Evolutionary conservation across 257 asterid species (phyloP).

Genomic region (Plantago major): DNA sequence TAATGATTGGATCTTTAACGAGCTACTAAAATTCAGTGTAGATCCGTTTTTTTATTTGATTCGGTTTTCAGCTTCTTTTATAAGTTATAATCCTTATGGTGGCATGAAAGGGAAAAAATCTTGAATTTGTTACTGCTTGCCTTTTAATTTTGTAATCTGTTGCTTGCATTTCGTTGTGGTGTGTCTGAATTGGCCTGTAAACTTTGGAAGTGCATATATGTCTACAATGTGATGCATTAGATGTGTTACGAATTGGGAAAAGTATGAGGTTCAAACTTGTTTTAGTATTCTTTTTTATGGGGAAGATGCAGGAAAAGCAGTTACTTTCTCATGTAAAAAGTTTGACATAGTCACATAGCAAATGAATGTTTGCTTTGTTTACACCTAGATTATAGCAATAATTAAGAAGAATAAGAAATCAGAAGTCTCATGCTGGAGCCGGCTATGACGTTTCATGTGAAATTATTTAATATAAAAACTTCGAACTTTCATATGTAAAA

Average conservation of each 20-base stretch:
- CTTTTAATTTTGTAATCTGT: no score
- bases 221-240: background rate
- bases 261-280: constrained; percentile 10
- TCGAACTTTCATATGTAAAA: background rate
- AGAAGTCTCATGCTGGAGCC: constrained; percentile 1
- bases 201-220: background rate
- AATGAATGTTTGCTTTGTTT: no score
- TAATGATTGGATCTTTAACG: no score
- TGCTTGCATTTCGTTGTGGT: no score
- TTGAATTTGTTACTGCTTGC: constrained; percentile 5
- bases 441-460: background rate
- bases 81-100: no score
- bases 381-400: background rate
- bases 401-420: background rate
- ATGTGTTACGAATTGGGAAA: constrained; percentile 12
- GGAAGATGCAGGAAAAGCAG: background rate
- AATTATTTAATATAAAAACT: background rate
- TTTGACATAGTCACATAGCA: no score
- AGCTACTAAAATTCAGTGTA: background rate
- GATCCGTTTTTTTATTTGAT: constrained; percentile 10
- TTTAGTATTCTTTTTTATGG: background rate
- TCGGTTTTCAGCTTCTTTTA: constrained; percentile 6
- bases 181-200: no score
- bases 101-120: constrained; percentile 12
- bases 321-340: background rate